Conservation (phyloP, 345 rosid species). For the Eucalyptus sideroxylon region DNA sequence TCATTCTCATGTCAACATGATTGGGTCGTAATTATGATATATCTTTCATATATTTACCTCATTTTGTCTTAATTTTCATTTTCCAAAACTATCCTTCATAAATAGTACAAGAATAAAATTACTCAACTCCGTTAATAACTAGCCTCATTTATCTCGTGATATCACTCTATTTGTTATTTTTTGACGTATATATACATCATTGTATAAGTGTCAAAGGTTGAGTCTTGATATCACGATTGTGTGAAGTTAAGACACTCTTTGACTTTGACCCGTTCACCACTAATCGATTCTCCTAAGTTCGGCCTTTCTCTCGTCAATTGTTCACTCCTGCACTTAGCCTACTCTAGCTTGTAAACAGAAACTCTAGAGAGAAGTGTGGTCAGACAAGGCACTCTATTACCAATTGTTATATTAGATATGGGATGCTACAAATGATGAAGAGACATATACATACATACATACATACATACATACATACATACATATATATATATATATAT, state of each 20-base stretch:
- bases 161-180: no score
- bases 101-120: no score
- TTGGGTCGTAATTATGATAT: background rate
- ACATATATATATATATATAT: no score
- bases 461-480: no score
- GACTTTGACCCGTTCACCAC: background rate
- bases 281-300: background rate
- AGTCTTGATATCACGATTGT: background rate
- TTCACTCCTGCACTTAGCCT: background rate
- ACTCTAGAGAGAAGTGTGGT: background rate
- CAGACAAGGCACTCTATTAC: background rate
- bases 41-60: background rate
- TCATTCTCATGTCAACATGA: background rate
- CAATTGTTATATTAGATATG: fast-evolving
- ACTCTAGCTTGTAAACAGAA: background rate
- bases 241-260: background rate
- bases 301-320: background rate
- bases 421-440: background rate
- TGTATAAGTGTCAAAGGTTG: background rate
- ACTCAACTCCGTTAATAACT: background rate
- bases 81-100: background rate
- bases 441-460: background rate
- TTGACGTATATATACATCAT: fast-evolving
- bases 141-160: background rate
- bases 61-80: background rate